Evolutionary conservation across 768 basidiomycete genomes (phyloP).

Genomic region (Nevesoporus exiguus): DNA sequence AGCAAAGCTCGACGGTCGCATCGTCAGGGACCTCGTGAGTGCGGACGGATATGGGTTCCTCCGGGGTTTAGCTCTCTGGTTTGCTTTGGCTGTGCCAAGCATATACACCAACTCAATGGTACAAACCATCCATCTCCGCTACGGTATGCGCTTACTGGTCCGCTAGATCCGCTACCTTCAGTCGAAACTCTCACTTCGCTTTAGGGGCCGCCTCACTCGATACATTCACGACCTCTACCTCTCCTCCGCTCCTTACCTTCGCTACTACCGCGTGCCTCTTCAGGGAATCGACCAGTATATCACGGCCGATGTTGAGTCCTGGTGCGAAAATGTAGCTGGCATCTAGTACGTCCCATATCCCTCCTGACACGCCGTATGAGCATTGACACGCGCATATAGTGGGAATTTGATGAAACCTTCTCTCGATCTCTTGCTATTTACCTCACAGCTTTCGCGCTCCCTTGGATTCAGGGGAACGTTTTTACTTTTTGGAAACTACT

Average conservation of each 20-base stretch:
- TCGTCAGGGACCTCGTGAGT: conserved; percentile 85
- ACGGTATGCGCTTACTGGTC: not conserved
- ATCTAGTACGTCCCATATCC: conserved; percentile 69
- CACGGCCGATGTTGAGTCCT: conserved; percentile 87
- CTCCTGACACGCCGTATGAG: not conserved
- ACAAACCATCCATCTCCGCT: not conserved
- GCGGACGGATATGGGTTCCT: conserved; percentile 84
- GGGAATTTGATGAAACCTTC: conserved; percentile 93
- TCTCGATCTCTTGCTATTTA: conserved; percentile 88
- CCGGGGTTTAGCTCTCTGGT: conserved; percentile 83
- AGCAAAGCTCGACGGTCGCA: conserved; percentile 82
- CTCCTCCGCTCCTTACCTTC: conserved; percentile 63
- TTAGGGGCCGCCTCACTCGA: conserved; percentile 83
- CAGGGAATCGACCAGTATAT: conserved; percentile 90
- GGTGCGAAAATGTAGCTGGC: conserved; percentile 80
- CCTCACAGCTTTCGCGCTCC: conserved; percentile 82
- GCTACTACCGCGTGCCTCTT: conserved; percentile 62
- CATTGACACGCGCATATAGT: conserved; percentile 37
- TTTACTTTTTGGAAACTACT: conserved; percentile 80
- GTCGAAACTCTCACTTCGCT: conserved; percentile 73
- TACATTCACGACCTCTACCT: conserved; percentile 94
- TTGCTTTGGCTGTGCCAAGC: conserved; percentile 84
- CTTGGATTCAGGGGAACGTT: conserved; percentile 83
- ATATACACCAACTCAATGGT: conserved; percentile 97
- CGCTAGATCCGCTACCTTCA: conserved; percentile 83